Evolutionary conservation across 2,329 filamentous ascomycete genomes (phyloP), one percentile per base, ranked within the genome.

Genomic region (Iodosphaeria phyllophila): DNA sequence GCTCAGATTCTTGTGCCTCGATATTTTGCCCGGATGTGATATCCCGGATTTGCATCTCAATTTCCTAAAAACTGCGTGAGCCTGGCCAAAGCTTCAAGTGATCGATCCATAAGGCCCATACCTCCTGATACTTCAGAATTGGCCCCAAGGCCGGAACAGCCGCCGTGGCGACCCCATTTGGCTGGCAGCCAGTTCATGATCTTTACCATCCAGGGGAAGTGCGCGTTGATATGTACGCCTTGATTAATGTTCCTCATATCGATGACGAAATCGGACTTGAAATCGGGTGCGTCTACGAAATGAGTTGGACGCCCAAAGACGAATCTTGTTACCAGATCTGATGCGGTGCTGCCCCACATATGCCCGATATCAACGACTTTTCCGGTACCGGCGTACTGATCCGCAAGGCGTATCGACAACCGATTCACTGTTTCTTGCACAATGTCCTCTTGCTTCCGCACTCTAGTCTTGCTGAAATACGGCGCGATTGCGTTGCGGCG

Each of bases 381-480:
- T 11, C 20, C 20, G 4, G 26, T 27, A 13, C 20, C 15, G 7
- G 13, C 5, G 26, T 16, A 23, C 8, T 16, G 11, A 3, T 21
- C 18, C 7, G n/a, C 13, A 5, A 20, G 4, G n/a, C 19, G 19
- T 5, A 5, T 10, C 5, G n/a, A 20, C 4, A 36, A 13, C 38
- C 38, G 10, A 20, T 35, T 15, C 7, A 20, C 12, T 24, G 28
- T 18, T n/a, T 23, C 20, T 19, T 28, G 23, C 11, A 40, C 16
- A 17, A 23, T n/a, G 8, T 11, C 13, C 3, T 25, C 24, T 2
- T 23, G 24, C 3, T 26, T 27, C 2, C 31, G 25, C 11, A 39
- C 28, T 8, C 29, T 26, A 3, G 11, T 19, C 24, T 34, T 38
- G 26, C 48, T 47, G 35, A 50, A 52, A 23, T 34, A 38, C 4